Conservation (phyloP, 345 rosid species). For the Cardamine resedifolia region DNA sequence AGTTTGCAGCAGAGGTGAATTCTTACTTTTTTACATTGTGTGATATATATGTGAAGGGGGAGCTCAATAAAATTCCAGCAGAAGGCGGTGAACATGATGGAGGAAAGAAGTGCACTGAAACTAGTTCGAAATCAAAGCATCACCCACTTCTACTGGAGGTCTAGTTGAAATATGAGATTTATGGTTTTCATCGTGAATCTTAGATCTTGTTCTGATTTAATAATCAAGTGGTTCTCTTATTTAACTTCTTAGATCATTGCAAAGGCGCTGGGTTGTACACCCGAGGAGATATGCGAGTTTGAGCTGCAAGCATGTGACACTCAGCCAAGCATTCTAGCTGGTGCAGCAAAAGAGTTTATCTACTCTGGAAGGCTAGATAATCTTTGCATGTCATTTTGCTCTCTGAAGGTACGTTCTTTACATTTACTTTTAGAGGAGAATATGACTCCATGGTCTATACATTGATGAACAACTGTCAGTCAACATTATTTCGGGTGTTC, state of each 20-base stretch:
- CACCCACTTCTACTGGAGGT: constrained; percentile 79
- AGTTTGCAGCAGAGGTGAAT: background rate
- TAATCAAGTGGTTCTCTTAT: constrained; percentile 15
- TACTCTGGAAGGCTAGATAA: constrained; percentile 98
- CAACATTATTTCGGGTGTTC: background rate
- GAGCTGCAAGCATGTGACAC: constrained; percentile 98
- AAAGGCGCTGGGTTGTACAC: constrained; percentile 55
- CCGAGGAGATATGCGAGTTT: constrained; percentile 81
- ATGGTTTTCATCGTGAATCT: background rate
- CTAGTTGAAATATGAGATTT: background rate
- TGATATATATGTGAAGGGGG: constrained; percentile 53
- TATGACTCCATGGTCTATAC: background rate
- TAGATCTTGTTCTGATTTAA: constrained; percentile 1
- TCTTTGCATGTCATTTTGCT: constrained; percentile 97
- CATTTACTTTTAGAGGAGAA: background rate
- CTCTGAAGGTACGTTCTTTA: constrained; percentile 59
- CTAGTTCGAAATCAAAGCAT: constrained; percentile 50
- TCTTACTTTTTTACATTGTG: background rate
- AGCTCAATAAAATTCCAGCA: constrained; percentile 56
- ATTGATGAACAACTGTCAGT: background rate
- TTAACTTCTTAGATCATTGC: constrained; percentile 59
- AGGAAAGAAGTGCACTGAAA: constrained; percentile 38
- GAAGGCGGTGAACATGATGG: constrained; percentile 39
- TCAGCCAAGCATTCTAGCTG: constrained; percentile 81
- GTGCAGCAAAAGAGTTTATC: constrained; percentile 85